Evolutionary conservation across 169 alveolate species (phyloP).

Genomic region (Plasmodium cynomolgi): DNA sequence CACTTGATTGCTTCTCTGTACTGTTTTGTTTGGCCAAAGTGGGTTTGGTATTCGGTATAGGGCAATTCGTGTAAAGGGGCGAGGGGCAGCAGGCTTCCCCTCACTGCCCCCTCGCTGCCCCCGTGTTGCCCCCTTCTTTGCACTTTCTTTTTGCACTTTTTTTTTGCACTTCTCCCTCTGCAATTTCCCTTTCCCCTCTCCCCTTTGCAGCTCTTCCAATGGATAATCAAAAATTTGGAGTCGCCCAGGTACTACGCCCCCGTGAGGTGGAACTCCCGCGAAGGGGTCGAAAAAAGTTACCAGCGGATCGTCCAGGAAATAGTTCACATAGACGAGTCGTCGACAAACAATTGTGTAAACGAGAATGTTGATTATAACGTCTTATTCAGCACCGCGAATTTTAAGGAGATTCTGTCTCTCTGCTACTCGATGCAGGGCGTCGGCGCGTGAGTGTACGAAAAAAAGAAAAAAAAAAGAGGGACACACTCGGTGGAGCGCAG

Average conservation of each 20-base stretch:
- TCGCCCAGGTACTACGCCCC: conserved; percentile 71
- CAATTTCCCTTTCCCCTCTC: neutral
- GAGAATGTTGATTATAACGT: conserved; percentile 66
- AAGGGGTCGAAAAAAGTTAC: conserved; percentile 39
- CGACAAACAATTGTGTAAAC: conserved; percentile 25
- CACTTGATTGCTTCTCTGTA: too few species aligned
- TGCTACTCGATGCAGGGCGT: conserved; percentile 28
- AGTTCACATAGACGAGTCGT: conserved; percentile 24
- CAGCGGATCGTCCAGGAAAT: conserved; percentile 29
- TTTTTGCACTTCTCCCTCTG: neutral
- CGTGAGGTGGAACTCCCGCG: conserved; percentile 34
- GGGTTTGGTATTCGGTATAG: neutral
- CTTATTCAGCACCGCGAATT: conserved; percentile 55
- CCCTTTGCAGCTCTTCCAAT: conserved; percentile 37
- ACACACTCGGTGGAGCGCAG: neutral
- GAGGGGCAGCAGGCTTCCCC: neutral
- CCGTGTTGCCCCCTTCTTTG: neutral
- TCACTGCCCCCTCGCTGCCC: too few species aligned
- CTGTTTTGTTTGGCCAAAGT: neutral
- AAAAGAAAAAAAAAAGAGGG: neutral
- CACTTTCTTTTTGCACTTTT: too few species aligned
- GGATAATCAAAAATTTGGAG: conserved; percentile 68
- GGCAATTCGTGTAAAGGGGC: neutral
- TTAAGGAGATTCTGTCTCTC: conserved; percentile 51
- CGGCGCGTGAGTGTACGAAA: neutral